A percentile compares a stretch with the other conserved stretches of the same genome.
phyloP scores from a whole-genome alignment of 345 rosid genomes.

The Ceriops zippeliana region DNA sequence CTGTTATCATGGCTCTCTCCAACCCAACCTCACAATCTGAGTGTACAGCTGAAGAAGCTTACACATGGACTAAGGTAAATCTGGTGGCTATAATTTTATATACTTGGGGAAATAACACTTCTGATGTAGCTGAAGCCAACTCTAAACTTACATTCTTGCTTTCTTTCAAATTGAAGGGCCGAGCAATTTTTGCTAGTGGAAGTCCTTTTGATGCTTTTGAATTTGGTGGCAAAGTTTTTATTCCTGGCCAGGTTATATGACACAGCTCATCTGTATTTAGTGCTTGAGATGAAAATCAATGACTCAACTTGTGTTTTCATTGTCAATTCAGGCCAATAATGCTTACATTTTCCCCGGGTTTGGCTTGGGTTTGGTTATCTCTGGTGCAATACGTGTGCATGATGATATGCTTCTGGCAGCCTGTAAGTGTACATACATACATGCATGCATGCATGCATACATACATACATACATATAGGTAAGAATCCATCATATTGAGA shows the following conservation, averaged over 20 bases:
- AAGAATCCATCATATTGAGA: neutral
- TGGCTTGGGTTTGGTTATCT: slow-evolving; percentile 86
- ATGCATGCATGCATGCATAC: too few relatives aligned
- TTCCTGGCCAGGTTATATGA: slow-evolving; percentile 77
- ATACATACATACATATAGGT: too few relatives aligned
- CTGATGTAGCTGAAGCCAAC: too few relatives aligned
- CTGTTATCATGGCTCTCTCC: slow-evolving; percentile 83
- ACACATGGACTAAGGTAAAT: slow-evolving; percentile 74
- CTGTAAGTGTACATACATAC: slow-evolving; percentile 47
- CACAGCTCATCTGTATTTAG: neutral
- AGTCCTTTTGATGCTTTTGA: slow-evolving; percentile 88
- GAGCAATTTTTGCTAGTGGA: slow-evolving; percentile 90
- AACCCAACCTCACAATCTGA: slow-evolving; percentile 94
- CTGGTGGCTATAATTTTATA: neutral
- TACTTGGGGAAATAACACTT: slow-evolving; percentile 1
- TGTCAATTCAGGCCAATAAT: slow-evolving; percentile 72
- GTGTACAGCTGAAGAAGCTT: slow-evolving; percentile 96
- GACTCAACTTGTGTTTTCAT: neutral
- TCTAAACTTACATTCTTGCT: neutral
- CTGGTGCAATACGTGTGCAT: slow-evolving; percentile 84
- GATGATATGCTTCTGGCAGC: slow-evolving; percentile 97
- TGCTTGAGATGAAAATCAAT: neutral
- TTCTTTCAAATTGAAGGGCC: slow-evolving; percentile 49
- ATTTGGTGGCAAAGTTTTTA: slow-evolving; percentile 51
- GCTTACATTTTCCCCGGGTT: slow-evolving; percentile 93